These are phyloP conservation scores for Flaveria robusta DNA, from an alignment of 129 eudicot genomes.

Conservation along the genomic window DNA sequence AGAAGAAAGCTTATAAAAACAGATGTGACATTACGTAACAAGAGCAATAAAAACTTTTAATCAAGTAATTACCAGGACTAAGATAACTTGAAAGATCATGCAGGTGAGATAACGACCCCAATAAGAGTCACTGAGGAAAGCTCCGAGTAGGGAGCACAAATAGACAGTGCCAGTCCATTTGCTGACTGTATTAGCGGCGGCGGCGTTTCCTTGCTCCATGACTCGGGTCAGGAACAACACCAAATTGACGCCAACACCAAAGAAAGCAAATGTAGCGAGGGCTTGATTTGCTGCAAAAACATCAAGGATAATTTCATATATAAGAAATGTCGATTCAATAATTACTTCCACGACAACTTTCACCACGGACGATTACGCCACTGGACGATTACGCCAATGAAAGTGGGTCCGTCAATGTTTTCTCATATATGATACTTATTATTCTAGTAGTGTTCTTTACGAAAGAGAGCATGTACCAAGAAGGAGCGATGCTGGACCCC, in stretches of 20 bases:
- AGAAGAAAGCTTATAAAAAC: too few species aligned
- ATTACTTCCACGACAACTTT: too few species aligned
- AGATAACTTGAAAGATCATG: conserved; percentile 67
- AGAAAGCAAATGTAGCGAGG: conserved; percentile 85
- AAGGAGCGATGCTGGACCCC: conserved; percentile 61
- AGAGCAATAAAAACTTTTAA: too few species aligned
- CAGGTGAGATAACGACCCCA: conserved; percentile 90
- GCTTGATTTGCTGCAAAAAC: conserved; percentile 73
- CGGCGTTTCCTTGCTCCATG: conserved; percentile 70
- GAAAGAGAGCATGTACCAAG: conserved; percentile 44
- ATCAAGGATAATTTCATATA: neutral
- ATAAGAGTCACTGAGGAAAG: conserved; percentile 86
- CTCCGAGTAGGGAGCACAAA: conserved; percentile 77
- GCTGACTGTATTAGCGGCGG: conserved; percentile 89
- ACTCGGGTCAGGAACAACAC: conserved; percentile 88
- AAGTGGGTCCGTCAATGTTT: too few species aligned
- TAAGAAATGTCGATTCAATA: too few species aligned
- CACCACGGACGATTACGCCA: too few species aligned
- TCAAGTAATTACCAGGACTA: conserved; percentile 52
- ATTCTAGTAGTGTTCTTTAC: neutral
- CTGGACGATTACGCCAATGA: too few species aligned
- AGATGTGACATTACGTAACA: too few species aligned
- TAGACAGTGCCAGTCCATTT: conserved; percentile 95
- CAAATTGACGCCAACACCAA: conserved; percentile 89
- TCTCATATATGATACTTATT: too few species aligned